Evolutionary conservation across 1,284 basidiomycete species (phyloP).

Genomic region (Ceratobasidium sp.): DNA sequence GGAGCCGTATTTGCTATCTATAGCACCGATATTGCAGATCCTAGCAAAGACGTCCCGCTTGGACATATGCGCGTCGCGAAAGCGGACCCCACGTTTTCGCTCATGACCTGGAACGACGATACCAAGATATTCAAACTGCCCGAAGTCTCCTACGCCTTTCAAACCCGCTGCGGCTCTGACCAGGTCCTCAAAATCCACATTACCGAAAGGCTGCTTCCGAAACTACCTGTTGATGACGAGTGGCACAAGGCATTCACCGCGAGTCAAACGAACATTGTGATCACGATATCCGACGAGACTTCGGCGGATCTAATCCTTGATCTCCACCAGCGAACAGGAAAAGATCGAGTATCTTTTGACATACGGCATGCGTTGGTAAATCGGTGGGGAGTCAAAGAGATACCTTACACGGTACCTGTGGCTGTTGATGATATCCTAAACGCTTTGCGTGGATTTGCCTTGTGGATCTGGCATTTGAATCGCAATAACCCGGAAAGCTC

Average conservation of each 20-base stretch:
- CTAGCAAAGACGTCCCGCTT: background rate
- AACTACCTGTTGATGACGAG: background rate
- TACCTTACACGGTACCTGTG: background rate
- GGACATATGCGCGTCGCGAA: background rate
- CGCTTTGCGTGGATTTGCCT: background rate
- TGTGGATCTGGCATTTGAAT: constrained; percentile 24
- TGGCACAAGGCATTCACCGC: constrained; percentile 15
- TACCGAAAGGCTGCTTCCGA: background rate
- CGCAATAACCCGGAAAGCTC: background rate
- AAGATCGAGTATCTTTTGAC: background rate
- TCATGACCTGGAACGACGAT: background rate
- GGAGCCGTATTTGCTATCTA: constrained; percentile 6
- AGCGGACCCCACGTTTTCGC: background rate
- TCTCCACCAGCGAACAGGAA: background rate
- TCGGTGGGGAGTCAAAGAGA: background rate
- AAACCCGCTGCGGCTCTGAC: background rate
- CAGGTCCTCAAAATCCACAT: background rate
- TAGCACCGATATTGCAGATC: background rate
- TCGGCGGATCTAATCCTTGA: constrained; percentile 3
- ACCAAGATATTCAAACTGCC: background rate
- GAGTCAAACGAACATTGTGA: background rate
- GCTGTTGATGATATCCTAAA: background rate
- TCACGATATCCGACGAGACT: background rate
- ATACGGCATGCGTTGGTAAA: background rate
- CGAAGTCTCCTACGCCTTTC: constrained; percentile 5